A percentile compares a stretch with the other conserved stretches of the same genome.
These are phyloP conservation scores for Nicotiana tomentosiformis DNA, from an alignment of 257 asterid species.

Conservation along the genomic window DNA sequence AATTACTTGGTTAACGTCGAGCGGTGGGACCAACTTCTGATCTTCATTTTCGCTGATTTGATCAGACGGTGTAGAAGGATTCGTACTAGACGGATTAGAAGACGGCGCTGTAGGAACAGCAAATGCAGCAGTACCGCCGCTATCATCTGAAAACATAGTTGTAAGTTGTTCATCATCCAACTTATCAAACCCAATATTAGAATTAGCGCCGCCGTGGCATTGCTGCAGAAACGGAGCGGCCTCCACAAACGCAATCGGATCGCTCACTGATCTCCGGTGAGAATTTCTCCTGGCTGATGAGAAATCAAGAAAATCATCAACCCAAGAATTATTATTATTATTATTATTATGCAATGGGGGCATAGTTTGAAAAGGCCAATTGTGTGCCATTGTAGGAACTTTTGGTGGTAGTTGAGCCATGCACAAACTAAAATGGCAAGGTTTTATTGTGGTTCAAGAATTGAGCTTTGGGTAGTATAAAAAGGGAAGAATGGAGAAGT, in stretches of 20 bases:
- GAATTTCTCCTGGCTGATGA: slow-evolving; percentile 52
- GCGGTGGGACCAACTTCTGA: not conserved
- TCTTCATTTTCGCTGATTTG: slow-evolving; percentile 51
- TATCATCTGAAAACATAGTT: slow-evolving; percentile 68
- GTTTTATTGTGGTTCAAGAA: not conserved
- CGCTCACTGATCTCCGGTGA: slow-evolving; percentile 79
- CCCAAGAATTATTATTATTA: slow-evolving; percentile 40
- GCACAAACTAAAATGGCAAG: slow-evolving; percentile 19
- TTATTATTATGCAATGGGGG: slow-evolving; percentile 17
- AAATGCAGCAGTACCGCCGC: slow-evolving; percentile 16
- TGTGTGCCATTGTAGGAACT: slow-evolving; percentile 53
- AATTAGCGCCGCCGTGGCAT: not conserved
- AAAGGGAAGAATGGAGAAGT: not conserved
- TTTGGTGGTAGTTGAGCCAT: slow-evolving; percentile 91
- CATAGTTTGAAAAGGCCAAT: slow-evolving; percentile 65
- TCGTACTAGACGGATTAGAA: slow-evolving; percentile 40
- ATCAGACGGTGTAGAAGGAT: slow-evolving; percentile 79
- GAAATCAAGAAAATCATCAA: slow-evolving; percentile 82
- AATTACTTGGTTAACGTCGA: slow-evolving; percentile 12
- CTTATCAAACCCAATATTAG: slow-evolving; percentile 40
- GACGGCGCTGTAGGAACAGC: slow-evolving; percentile 28
- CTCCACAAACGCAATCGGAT: slow-evolving; percentile 71
- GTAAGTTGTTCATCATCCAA: slow-evolving; percentile 75
- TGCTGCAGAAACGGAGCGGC: slow-evolving; percentile 29
- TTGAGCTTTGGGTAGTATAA: not conserved